Conservation (phyloP, 352 stramenopile species). For the Phytophthora capsici region DNA sequence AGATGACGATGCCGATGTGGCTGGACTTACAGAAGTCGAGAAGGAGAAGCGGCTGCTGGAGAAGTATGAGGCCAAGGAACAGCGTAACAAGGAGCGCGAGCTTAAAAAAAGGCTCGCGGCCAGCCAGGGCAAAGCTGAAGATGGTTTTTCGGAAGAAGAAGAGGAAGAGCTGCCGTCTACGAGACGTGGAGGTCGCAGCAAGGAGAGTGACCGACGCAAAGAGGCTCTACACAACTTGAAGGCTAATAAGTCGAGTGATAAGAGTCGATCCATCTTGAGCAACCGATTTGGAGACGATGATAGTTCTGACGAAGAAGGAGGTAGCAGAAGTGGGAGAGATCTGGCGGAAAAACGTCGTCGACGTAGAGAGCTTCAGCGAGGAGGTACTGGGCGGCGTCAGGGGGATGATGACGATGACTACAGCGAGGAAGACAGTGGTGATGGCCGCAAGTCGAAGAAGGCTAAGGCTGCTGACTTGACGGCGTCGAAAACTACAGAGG, state of each 20-base stretch:
- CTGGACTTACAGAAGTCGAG: conserved; percentile 84
- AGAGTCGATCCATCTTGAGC: conserved; percentile 79
- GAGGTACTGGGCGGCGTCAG: conserved; percentile 36
- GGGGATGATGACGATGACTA: conserved; percentile 48
- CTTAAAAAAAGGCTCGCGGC: conserved; percentile 83
- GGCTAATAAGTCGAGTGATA: conserved; percentile 78
- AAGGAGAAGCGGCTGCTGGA: conserved; percentile 89
- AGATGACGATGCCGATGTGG: conserved; percentile 67
- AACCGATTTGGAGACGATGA: conserved; percentile 74
- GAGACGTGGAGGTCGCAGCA: conserved; percentile 59
- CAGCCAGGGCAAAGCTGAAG: conserved; percentile 50
- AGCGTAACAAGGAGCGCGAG: conserved; percentile 83
- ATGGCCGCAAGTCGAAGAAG: conserved; percentile 39
- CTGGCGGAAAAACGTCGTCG: conserved; percentile 79
- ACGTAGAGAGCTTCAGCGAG: conserved; percentile 73
- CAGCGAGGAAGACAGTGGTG: conserved; percentile 51
- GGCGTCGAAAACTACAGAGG: conserved; percentile 44
- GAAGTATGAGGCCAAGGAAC: conserved; percentile 86
- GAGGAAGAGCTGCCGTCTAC: conserved; percentile 54
- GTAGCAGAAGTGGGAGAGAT: conserved; percentile 49
- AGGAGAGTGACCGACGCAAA: conserved; percentile 79
- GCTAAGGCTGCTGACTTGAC: conserved; percentile 35
- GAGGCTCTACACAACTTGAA: conserved; percentile 82
- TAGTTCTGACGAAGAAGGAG: conserved; percentile 54
- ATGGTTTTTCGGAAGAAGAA: conserved; percentile 46